Evolutionary conservation across 805 yeast species (phyloP).

Genomic region (Candida glaebosa): DNA sequence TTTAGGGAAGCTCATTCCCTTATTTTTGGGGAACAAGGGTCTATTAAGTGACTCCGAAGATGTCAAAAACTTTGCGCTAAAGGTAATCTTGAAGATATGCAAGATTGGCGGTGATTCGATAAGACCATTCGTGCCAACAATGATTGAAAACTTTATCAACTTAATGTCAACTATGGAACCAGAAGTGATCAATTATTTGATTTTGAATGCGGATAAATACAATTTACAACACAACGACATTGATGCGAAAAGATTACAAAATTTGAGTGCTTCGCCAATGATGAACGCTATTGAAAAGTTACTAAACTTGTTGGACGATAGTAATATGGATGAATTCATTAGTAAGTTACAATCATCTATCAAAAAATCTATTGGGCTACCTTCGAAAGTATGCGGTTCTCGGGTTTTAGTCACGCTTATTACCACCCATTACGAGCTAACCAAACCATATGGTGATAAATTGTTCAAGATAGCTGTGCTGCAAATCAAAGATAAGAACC

Average conservation of each 20-base stretch:
- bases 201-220: slow-evolving; percentile 85
- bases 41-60: slow-evolving; percentile 84
- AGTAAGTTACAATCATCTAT: slow-evolving; percentile 52
- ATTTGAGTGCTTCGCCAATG: slow-evolving; percentile 79
- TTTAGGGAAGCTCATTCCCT: slow-evolving; percentile 64
- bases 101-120: slow-evolving; percentile 59
- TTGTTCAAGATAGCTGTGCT: slow-evolving; percentile 53
- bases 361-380: slow-evolving; percentile 76
- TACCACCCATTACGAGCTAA: slow-evolving; percentile 46
- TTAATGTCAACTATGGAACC: slow-evolving; percentile 90
- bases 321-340: slow-evolving; percentile 46
- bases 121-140: slow-evolving; percentile 62
- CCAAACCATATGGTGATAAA: slow-evolving; percentile 54
- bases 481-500: slow-evolving; percentile 69
- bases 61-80: slow-evolving; percentile 69
- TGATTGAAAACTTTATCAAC: slow-evolving; percentile 65
- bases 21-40: slow-evolving; percentile 75
- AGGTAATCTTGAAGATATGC: slow-evolving; percentile 68
- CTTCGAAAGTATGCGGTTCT: slow-evolving; percentile 85
- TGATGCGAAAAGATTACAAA: slow-evolving; percentile 71
- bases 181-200: slow-evolving; percentile 78
- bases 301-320: slow-evolving; percentile 52
- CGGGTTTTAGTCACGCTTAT: slow-evolving; percentile 65
- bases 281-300: slow-evolving; percentile 81
- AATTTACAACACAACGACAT: slow-evolving; percentile 67